Conservation (phyloP, 805 yeast genomes). For the Candida palmyrensis region DNA sequence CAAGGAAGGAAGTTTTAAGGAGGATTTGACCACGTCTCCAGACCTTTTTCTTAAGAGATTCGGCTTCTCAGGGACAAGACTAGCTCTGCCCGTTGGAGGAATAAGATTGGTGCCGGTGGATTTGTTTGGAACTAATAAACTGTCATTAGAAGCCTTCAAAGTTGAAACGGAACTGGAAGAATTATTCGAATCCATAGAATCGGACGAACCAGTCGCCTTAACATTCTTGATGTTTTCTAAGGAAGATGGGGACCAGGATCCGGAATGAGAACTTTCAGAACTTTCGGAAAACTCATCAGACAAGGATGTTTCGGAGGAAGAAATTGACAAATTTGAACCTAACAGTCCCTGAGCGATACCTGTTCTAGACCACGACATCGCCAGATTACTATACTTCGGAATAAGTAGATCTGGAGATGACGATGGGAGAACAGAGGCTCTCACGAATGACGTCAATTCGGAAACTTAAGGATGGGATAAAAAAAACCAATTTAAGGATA, state of each 20-base stretch:
- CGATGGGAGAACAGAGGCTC: slow-evolving; percentile 1
- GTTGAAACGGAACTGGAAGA: background rate
- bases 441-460: slow-evolving; percentile 2
- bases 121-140: too few relatives aligned
- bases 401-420: too few relatives aligned
- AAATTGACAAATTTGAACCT: slow-evolving; percentile 1
- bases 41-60: slow-evolving; percentile 70
- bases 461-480: background rate
- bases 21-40: slow-evolving; percentile 79
- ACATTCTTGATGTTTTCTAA: background rate
- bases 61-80: slow-evolving; percentile 3
- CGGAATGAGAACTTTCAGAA: slow-evolving; percentile 3
- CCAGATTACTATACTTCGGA: too few relatives aligned
- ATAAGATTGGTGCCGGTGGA: background rate
- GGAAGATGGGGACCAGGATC: slow-evolving; percentile 5
- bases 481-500: too few relatives aligned
- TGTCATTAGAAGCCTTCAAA: too few relatives aligned
- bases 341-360: background rate
- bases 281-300: slow-evolving; percentile 3
- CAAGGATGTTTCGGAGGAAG: slow-evolving; percentile 3
- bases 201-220: slow-evolving; percentile 1
- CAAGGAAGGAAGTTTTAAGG: slow-evolving; percentile 47
- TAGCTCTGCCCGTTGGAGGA: too few relatives aligned
- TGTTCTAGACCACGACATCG: too few relatives aligned
- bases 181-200: slow-evolving; percentile 1